These are phyloP conservation scores for Ogataea neopini DNA, from an alignment of 805 yeast species.

Conservation along the genomic window DNA sequence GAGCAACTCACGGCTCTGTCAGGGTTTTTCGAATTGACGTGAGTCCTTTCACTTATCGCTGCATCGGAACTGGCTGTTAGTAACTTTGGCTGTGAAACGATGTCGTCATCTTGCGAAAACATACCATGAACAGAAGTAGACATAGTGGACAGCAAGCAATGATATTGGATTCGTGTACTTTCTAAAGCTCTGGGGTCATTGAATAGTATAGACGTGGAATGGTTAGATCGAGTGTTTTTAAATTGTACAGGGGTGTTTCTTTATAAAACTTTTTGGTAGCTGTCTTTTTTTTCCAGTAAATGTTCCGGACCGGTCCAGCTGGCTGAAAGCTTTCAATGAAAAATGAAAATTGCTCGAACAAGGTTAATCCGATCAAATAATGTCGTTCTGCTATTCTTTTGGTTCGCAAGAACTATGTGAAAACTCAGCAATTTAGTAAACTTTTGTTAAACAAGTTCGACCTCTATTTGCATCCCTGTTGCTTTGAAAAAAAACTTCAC, in stretches of 20 bases:
- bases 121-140: constrained; percentile 5
- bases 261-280: background rate
- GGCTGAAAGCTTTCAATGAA: background rate
- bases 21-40: background rate
- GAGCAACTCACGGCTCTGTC: constrained; percentile 5
- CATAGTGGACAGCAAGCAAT: constrained; percentile 2
- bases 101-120: background rate
- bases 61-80: constrained; percentile 1
- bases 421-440: background rate
- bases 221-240: background rate
- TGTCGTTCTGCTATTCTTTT: background rate
- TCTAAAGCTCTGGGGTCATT: constrained; percentile 4
- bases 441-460: background rate
- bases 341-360: background rate
- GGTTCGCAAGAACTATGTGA: background rate
- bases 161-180: background rate
- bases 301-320: constrained; percentile 2
- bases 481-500: constrained; percentile 7
- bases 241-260: background rate
- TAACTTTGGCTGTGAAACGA: background rate
- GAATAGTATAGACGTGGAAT: background rate
- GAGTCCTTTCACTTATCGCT: constrained; percentile 1
- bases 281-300: background rate
- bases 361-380: background rate
- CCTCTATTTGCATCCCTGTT: constrained; percentile 2